Conservation (phyloP, 2,329 filamentous ascomycete genomes). For the Fusarium globosum region DNA sequence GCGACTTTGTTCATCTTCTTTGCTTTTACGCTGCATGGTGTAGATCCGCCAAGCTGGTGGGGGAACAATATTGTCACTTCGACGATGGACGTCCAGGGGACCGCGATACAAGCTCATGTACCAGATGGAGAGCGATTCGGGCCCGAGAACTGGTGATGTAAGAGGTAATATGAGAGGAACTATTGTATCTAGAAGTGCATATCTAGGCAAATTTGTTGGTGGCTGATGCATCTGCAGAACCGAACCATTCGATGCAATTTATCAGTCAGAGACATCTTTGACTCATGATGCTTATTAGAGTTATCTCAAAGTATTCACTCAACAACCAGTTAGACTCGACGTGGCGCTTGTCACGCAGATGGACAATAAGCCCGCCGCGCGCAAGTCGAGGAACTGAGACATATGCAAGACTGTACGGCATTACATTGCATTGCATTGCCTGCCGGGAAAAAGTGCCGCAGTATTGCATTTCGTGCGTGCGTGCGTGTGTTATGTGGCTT, state of each 20-base stretch:
- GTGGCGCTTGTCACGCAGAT: slow-evolving; percentile 9
- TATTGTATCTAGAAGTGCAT: neutral
- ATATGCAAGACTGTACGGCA: neutral
- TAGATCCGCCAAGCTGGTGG: slow-evolving; percentile 75
- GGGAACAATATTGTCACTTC: slow-evolving; percentile 68
- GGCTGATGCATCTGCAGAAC: slow-evolving; percentile 1
- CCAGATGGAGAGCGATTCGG: slow-evolving; percentile 70
- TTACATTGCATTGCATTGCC: neutral
- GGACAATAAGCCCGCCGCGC: slow-evolving; percentile 16
- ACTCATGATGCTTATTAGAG: neutral
- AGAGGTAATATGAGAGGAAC: neutral
- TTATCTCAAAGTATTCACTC: neutral
- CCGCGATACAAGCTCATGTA: slow-evolving; percentile 67
- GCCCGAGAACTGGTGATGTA: slow-evolving; percentile 62
- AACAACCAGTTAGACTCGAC: neutral
- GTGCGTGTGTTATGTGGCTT: slow-evolving; percentile 2
- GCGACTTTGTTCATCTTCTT: slow-evolving; percentile 77
- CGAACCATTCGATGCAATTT: neutral
- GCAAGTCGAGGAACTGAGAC: slow-evolving; percentile 4
- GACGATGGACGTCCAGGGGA: slow-evolving; percentile 71
- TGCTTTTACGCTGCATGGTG: slow-evolving; percentile 71
- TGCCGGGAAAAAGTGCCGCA: neutral
- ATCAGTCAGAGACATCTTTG: slow-evolving; percentile 6
- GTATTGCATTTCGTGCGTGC: neutral
- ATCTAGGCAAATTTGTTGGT: slow-evolving; percentile 6